Evolutionary conservation across 768 basidiomycete genomes (phyloP).

Genomic region (Dioszegia aurantiaca): DNA sequence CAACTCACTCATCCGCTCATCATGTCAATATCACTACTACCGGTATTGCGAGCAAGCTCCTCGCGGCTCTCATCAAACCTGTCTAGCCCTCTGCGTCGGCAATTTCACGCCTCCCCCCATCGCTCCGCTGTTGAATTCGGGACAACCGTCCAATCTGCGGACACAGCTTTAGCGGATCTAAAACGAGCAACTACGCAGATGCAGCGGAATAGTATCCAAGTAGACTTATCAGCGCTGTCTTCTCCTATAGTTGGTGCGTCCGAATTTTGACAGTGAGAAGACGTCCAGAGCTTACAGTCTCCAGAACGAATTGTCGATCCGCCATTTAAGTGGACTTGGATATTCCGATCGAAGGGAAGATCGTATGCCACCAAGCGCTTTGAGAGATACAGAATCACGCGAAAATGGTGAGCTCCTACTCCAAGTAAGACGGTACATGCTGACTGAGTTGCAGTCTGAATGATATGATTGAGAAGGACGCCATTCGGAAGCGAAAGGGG

Average conservation of each 20-base stretch:
- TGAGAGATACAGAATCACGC: constrained; percentile 1
- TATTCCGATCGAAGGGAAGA: constrained; percentile 10
- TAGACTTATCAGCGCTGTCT: constrained; percentile 16
- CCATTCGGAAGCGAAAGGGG: constrained; percentile 10
- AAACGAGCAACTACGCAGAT: neutral
- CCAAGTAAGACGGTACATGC: neutral
- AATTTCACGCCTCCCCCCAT: constrained; percentile 1
- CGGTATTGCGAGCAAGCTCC: constrained; percentile 6
- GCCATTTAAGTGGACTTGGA: constrained; percentile 10
- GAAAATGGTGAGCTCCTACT: constrained; percentile 9
- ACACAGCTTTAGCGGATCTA: constrained; percentile 12
- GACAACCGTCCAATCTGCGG: constrained; percentile 13
- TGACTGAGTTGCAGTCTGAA: constrained; percentile 12
- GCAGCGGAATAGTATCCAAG: neutral
- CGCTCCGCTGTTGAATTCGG: neutral
- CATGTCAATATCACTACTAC: constrained; percentile 4
- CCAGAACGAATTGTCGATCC: constrained; percentile 17
- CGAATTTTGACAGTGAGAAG: neutral
- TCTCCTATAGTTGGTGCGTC: constrained; percentile 11
- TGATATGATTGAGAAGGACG: constrained; percentile 11
- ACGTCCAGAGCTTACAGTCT: neutral
- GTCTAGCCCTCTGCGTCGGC: neutral
- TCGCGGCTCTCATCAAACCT: constrained; percentile 4
- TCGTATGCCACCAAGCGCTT: constrained; percentile 7
- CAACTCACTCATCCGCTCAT: too few species aligned